A percentile compares a stretch with the other conserved stretches of the same genome.
phyloP scores from a whole-genome alignment of 129 eudicot species.

The carrot (Daucus carota) region DNA sequence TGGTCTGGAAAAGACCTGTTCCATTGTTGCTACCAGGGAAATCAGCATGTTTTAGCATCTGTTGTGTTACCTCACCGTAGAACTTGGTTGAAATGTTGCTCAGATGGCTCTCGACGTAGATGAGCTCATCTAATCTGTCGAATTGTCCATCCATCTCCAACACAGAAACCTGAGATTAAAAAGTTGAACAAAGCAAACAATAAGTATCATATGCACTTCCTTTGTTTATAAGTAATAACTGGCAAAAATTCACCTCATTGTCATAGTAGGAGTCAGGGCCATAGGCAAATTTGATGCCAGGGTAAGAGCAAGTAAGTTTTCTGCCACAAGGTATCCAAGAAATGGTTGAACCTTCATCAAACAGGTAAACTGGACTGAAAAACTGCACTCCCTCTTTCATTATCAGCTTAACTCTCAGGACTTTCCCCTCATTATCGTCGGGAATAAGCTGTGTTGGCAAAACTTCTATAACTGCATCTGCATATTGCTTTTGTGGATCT shows the following conservation, averaged over 20 bases:
- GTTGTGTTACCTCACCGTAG: conserved; percentile 93
- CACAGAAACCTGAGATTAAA: conserved; percentile 60
- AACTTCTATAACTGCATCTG: conserved; percentile 97
- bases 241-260: conserved; percentile 51
- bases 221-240: neutral
- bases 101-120: conserved; percentile 90
- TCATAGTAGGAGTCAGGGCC: conserved; percentile 84
- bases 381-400: conserved; percentile 87
- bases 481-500: conserved; percentile 97
- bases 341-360: conserved; percentile 93
- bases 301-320: conserved; percentile 94
- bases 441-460: conserved; percentile 93
- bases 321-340: conserved; percentile 98
- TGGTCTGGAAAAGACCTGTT: conserved; percentile 93
- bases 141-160: conserved; percentile 98
- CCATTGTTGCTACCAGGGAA: conserved; percentile 99
- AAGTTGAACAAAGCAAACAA: neutral
- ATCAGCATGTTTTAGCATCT: conserved; percentile 83
- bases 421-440: conserved; percentile 82
- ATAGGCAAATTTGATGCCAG: conserved; percentile 88
- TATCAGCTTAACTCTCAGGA: conserved; percentile 83
- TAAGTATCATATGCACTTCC: neutral
- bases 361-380: conserved; percentile 89
- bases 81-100: conserved; percentile 95
- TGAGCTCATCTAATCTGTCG: conserved; percentile 91